Conservation (phyloP, 1,284 basidiomycete species). For the Malassezia equina region DNA sequence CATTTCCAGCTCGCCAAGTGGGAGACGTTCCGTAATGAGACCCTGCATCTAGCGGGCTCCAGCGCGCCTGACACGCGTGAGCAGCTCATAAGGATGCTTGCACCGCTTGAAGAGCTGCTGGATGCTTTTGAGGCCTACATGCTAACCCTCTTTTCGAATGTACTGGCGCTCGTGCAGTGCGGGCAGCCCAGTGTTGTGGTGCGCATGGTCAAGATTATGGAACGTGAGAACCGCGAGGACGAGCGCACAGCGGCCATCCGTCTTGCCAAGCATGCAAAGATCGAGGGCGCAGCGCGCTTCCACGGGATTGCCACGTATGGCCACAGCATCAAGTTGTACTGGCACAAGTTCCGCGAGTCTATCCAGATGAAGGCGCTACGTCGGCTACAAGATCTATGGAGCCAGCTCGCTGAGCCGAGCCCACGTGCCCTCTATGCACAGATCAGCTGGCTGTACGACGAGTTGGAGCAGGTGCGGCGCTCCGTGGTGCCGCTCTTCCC, state of each 20-base stretch:
- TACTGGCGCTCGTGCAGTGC: constrained; percentile 64
- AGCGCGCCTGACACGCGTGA: constrained; percentile 61
- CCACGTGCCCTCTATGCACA: constrained; percentile 53
- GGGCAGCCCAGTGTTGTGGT: constrained; percentile 77
- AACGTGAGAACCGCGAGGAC: constrained; percentile 83
- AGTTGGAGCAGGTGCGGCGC: constrained; percentile 77
- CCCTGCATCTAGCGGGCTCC: constrained; percentile 46
- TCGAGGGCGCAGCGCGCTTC: constrained; percentile 42
- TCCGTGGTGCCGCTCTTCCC: constrained; percentile 85
- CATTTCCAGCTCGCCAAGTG: constrained; percentile 82
- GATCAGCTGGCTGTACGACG: constrained; percentile 84
- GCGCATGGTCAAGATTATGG: constrained; percentile 81
- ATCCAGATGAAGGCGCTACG: constrained; percentile 68
- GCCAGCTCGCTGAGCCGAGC: constrained; percentile 53
- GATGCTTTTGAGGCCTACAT: constrained; percentile 79
- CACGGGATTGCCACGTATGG: constrained; percentile 51
- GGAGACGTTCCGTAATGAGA: constrained; percentile 73
- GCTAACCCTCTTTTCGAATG: constrained; percentile 63
- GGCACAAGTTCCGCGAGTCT: constrained; percentile 73
- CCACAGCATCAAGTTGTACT: constrained; percentile 88
- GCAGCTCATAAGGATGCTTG: constrained; percentile 70
- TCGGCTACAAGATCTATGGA: constrained; percentile 64
- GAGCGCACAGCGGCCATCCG: constrained; percentile 92
- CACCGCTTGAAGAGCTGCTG: constrained; percentile 72
- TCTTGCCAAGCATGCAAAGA: constrained; percentile 83